Percentiles rank a stretch among this genome's conserved stretches.
Evolutionary conservation across 2,329 filamentous ascomycete species (phyloP).

Genomic region (Colletotrichum orbiculare): DNA sequence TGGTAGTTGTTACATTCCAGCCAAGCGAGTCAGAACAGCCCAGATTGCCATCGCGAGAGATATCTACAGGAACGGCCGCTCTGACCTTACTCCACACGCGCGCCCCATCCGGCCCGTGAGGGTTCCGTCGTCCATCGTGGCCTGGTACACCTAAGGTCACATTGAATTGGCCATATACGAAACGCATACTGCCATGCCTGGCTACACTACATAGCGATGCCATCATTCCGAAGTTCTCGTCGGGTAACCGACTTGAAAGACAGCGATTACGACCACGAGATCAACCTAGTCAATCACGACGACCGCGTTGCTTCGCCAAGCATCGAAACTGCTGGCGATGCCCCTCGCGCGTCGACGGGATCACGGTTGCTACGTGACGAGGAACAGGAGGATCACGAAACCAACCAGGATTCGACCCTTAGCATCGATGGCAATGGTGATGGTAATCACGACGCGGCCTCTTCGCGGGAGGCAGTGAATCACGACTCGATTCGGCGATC

Average conservation of each 20-base stretch:
- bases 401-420: background rate
- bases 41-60: constrained; percentile 1
- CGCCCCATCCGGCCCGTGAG: constrained; percentile 20
- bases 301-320: constrained; percentile 35
- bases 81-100: constrained; percentile 36
- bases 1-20: constrained; percentile 2
- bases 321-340: constrained; percentile 15
- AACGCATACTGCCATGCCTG: constrained; percentile 9
- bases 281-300: constrained; percentile 72
- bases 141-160: background rate
- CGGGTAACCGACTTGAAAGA: constrained; percentile 66
- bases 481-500: constrained; percentile 1
- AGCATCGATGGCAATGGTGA: constrained; percentile 1
- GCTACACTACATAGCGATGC: constrained; percentile 46
- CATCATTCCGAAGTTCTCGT: constrained; percentile 59
- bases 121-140: background rate
- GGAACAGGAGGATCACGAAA: constrained; percentile 8
- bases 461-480: constrained; percentile 11
- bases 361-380: constrained; percentile 31
- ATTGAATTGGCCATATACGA: background rate
- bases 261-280: constrained; percentile 77
- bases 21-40: background rate
- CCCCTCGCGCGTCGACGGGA: constrained; percentile 22
- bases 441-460: background rate
- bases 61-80: background rate